Conservation (phyloP, 176 grass and related monocot genomes). For the Paspalum vaginatum region DNA sequence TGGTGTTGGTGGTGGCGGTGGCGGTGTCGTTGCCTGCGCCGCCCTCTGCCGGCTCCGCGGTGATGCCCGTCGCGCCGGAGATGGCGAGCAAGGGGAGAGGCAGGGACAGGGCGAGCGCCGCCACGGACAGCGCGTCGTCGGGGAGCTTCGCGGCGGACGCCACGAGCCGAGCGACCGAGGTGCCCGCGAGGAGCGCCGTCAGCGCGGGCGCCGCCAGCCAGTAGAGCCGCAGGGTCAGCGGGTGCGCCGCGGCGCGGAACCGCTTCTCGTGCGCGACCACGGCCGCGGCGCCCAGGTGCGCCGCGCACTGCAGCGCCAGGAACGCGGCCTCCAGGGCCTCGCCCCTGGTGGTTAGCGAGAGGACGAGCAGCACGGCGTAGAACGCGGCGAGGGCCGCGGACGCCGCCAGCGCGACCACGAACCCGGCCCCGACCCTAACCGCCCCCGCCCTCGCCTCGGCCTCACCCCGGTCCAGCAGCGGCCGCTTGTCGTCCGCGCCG, state of each 20-base stretch:
- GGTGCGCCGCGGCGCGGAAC: slow-evolving; percentile 60
- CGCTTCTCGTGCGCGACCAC: slow-evolving; percentile 65
- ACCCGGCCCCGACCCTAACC: slow-evolving; percentile 30
- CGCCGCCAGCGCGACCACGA: slow-evolving; percentile 50
- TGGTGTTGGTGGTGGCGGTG: background rate
- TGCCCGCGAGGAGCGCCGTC: slow-evolving; percentile 52
- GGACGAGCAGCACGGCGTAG: slow-evolving; percentile 49
- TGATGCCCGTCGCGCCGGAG: slow-evolving; percentile 46
- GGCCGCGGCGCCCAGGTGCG: slow-evolving; percentile 52
- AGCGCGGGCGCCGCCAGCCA: slow-evolving; percentile 61
- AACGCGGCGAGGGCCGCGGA: slow-evolving; percentile 53
- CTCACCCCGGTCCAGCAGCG: slow-evolving; percentile 41
- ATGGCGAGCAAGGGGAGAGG: slow-evolving; percentile 56
- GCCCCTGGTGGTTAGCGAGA: slow-evolving; percentile 18
- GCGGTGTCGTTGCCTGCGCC: background rate
- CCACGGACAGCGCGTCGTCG: slow-evolving; percentile 57
- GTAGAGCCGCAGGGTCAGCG: slow-evolving; percentile 65
- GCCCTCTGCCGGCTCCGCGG: background rate
- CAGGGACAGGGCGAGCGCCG: slow-evolving; percentile 51
- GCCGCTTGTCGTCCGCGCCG: slow-evolving; percentile 55
- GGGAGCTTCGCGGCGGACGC: slow-evolving; percentile 13
- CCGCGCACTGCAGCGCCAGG: slow-evolving; percentile 67
- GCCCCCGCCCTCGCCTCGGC: background rate
- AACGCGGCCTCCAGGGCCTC: slow-evolving; percentile 48
- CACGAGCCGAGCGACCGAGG: slow-evolving; percentile 50